Evolutionary conservation across 106 monocot species (phyloP), one percentile per base, ranked within the genome.

Genomic region (Allium cepa): DNA sequence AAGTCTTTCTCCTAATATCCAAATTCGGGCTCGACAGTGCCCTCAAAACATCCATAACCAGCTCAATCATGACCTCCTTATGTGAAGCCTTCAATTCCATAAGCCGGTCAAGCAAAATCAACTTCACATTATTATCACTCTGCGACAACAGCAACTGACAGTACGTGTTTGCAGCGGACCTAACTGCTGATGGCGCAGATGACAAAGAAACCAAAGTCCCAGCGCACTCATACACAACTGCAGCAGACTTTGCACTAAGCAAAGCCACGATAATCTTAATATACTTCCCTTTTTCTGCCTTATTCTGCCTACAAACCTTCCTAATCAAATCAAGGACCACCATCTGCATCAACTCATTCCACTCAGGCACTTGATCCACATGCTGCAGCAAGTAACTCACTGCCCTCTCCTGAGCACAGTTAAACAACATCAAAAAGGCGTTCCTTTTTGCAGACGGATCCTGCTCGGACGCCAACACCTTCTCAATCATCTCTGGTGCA

Each of bases 41-140:
- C 27, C 93, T 70, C 4, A 94, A 75, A 8, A 94, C 84, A 17
- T 94, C 93, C 93, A 94, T 94, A 8, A 90, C 82, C 71, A 86
- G 77, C 7, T 90, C 93, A 26, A 89, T 79, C 89, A 94, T 89
- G 67, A 94, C 77, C 51, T 94, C 93, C 46, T 80, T 61, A 52
- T 94, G 89, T 4, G 79, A 80, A 6, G 51, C 47, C 53, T 87
- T 86, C 53, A 94, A 80, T 80, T 94, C 93, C 22, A 77, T 84
- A 46, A 94, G 71, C 12, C 93, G 79, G 27, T 94, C 93, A 26
- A 94, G 77, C 9, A 94, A 69, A 28, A 94, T 94, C 17, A 94
- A 79, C 79, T 89, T 89, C 46, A 94, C 93, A 74, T 94, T 94
- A 79, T 94, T 89, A 62, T 94, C 93, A 60, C 89, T 90, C 82